Evolutionary conservation across 176 grass and related monocot genomes (phyloP).

Genomic region (Tillandsia fasciculata): DNA sequence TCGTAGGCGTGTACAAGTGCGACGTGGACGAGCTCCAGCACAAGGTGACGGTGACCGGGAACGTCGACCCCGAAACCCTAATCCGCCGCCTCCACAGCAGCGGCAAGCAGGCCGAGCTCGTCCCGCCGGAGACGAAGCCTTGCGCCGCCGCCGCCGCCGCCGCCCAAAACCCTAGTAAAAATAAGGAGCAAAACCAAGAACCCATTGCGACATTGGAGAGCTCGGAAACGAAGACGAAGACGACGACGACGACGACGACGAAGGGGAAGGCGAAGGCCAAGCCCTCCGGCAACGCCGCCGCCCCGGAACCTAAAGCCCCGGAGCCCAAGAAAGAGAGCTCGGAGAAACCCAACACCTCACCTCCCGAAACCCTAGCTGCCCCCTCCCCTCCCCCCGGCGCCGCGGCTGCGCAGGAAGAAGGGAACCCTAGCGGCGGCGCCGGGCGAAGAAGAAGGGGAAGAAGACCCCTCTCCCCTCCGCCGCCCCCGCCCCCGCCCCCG

Average conservation of each 20-base stretch:
- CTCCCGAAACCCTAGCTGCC: too few relatives aligned
- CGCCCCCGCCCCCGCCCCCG: not conserved
- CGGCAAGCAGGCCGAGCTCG: slow-evolving; percentile 75
- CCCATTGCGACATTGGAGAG: not conserved
- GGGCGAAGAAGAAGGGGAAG: slow-evolving; percentile 16
- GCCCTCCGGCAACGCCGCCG: not conserved
- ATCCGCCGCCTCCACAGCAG: slow-evolving; percentile 82
- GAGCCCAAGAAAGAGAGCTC: slow-evolving; percentile 15
- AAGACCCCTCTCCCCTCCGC: slow-evolving; percentile 31
- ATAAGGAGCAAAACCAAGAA: too few relatives aligned
- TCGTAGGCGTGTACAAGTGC: slow-evolving; percentile 59
- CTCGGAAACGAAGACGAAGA: slow-evolving; percentile 9
- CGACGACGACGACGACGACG: slow-evolving; percentile 28
- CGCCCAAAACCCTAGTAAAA: too few relatives aligned
- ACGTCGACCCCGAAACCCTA: slow-evolving; percentile 72
- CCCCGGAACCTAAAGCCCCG: not conserved
- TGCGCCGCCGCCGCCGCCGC: too few relatives aligned
- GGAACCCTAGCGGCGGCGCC: slow-evolving; percentile 14
- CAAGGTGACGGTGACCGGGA: slow-evolving; percentile 68
- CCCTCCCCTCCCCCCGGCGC: too few relatives aligned
- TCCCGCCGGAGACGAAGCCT: slow-evolving; percentile 37
- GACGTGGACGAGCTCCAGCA: slow-evolving; percentile 64
- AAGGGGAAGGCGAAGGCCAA: slow-evolving; percentile 23
- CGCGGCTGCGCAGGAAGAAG: slow-evolving; percentile 1
- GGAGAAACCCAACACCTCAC: too few relatives aligned